Evolutionary conservation across 192 early-diverging fungal genomes (phyloP).

Genomic region (Coemansia asiatica): DNA sequence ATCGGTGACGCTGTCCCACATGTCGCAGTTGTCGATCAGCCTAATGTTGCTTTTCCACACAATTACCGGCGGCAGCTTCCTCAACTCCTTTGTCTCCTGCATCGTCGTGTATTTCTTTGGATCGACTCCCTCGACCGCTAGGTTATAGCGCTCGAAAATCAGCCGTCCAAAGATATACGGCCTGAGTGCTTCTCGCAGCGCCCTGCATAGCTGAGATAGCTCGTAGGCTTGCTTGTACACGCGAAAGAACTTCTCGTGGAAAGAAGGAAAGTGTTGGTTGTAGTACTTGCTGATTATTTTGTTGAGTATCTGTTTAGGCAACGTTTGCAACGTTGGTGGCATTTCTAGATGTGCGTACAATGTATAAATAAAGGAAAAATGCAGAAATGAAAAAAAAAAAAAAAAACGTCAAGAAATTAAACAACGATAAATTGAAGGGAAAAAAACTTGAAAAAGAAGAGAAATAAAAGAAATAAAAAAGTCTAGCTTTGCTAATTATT

Average conservation of each 20-base stretch:
- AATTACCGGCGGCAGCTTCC: conserved; percentile 16
- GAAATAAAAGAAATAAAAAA: too few relatives aligned
- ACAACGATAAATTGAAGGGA: background rate
- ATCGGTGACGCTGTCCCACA: conserved; percentile 7
- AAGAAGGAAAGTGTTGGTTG: conserved; percentile 6
- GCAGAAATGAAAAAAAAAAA: background rate
- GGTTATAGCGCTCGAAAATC: conserved; percentile 42
- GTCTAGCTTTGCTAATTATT: too few relatives aligned
- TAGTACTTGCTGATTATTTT: conserved; percentile 27
- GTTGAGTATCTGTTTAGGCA: conserved; percentile 36
- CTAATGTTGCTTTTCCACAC: conserved; percentile 31
- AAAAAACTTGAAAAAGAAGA: background rate
- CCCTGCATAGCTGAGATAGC: conserved; percentile 19
- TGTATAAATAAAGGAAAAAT: background rate
- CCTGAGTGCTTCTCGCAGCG: conserved; percentile 17
- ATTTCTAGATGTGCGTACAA: conserved; percentile 5
- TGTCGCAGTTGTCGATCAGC: background rate
- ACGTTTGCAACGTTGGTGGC: conserved; percentile 28
- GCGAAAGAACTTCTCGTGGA: conserved; percentile 20
- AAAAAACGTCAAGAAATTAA: background rate
- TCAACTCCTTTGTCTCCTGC: conserved; percentile 22
- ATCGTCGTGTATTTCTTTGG: conserved; percentile 3
- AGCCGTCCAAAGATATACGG: conserved; percentile 18
- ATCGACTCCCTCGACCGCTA: conserved; percentile 17
- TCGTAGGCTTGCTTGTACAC: conserved; percentile 4